Percentiles rank a stretch among this genome's conserved stretches.
Conservation (phyloP, 164 flowering plant genomes). For the Macadamia integrifolia region DNA sequence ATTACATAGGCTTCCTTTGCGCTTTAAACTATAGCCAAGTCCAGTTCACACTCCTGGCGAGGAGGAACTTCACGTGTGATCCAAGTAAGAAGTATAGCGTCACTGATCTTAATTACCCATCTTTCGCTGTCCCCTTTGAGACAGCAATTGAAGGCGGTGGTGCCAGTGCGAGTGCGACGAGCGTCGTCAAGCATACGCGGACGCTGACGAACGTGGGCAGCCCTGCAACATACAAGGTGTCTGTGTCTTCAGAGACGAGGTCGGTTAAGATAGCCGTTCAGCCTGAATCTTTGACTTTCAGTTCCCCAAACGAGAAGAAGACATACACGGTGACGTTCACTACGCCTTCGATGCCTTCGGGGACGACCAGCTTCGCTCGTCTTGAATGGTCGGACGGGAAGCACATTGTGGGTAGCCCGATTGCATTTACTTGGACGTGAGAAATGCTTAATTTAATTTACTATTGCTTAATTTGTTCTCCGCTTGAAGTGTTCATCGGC, state of each 20-base stretch:
- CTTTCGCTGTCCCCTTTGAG: slow-evolving; percentile 45
- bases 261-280: slow-evolving; percentile 34
- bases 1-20: slow-evolving; percentile 19
- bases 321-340: slow-evolving; percentile 37
- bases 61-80: slow-evolving; percentile 27
- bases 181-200: slow-evolving; percentile 37
- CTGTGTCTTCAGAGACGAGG: slow-evolving; percentile 17
- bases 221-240: slow-evolving; percentile 46
- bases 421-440: slow-evolving; percentile 41
- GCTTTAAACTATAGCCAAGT: slow-evolving; percentile 3
- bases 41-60: slow-evolving; percentile 20
- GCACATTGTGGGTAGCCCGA: slow-evolving; percentile 41
- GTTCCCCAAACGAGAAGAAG: slow-evolving; percentile 35
- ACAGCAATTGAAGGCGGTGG: slow-evolving; percentile 25
- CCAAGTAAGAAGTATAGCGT: slow-evolving; percentile 28
- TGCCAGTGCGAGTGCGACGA: slow-evolving; percentile 7
- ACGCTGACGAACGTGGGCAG: slow-evolving; percentile 55
- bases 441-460: not conserved
- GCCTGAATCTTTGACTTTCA: slow-evolving; percentile 35
- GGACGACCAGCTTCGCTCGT: slow-evolving; percentile 33
- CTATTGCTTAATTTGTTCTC: too few species aligned
- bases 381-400: slow-evolving; percentile 47
- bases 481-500: not conserved
- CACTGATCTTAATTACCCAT: slow-evolving; percentile 52
- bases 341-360: slow-evolving; percentile 37